A percentile compares a stretch with the other conserved stretches of the same genome.
phyloP scores from a whole-genome alignment of 257 asterid genomes.

The Solanum appendiculatum region DNA sequence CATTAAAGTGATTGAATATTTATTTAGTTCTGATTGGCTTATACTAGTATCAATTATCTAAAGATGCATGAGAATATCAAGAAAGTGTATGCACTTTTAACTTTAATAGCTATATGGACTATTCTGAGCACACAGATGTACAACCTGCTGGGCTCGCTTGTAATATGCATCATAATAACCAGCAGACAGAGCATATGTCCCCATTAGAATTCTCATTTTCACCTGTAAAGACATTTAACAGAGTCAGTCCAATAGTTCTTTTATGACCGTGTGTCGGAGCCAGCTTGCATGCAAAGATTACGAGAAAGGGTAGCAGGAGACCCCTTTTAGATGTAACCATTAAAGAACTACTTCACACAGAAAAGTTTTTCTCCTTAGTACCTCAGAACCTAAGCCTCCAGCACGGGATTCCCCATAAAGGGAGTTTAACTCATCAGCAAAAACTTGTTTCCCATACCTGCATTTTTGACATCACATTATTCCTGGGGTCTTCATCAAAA shows the following conservation, averaged over 20 bases:
- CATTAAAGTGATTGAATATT: background rate
- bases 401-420: constrained; percentile 85
- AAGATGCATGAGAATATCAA: background rate
- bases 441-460: constrained; percentile 82
- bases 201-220: constrained; percentile 92
- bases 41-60: background rate
- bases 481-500: background rate
- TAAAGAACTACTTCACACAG: background rate
- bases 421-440: constrained; percentile 65
- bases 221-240: constrained; percentile 39
- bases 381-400: constrained; percentile 96
- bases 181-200: constrained; percentile 97
- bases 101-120: background rate
- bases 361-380: constrained; percentile 10
- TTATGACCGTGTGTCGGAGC: background rate
- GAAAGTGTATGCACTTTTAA: background rate
- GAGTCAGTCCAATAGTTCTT: background rate
- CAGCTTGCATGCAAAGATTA: background rate
- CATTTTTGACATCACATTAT: background rate
- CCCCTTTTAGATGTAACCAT: background rate
- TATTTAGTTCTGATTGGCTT: background rate
- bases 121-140: background rate
- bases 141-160: constrained; percentile 97
- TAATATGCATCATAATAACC: constrained; percentile 98
- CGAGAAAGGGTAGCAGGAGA: background rate